Evolutionary conservation across 1,284 basidiomycete genomes (phyloP).

Genomic region (Phenoliferia sp.): DNA sequence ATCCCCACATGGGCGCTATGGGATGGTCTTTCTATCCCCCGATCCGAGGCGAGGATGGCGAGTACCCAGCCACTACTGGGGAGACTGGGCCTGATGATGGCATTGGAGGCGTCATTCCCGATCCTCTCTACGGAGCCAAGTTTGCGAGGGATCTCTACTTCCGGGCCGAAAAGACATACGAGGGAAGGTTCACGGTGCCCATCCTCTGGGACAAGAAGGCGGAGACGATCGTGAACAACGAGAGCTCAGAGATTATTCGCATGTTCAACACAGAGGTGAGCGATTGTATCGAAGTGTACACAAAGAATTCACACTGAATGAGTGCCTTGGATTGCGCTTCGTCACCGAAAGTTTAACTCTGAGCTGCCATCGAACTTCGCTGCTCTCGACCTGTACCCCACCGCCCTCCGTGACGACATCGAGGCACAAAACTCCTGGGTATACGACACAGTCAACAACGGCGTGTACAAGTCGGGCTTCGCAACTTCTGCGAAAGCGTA

Average conservation of each 20-base stretch:
- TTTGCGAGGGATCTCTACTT: conserved; percentile 84
- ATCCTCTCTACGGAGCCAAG: conserved; percentile 62
- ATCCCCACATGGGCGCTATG: conserved; percentile 68
- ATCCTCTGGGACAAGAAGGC: conserved; percentile 90
- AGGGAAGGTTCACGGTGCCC: conserved; percentile 78
- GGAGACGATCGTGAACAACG: conserved; percentile 89
- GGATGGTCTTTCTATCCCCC: conserved; percentile 32
- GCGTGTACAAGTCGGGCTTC: conserved; percentile 77
- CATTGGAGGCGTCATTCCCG: conserved; percentile 65
- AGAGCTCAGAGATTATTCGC: conserved; percentile 66
- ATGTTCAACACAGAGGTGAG: conserved; percentile 25
- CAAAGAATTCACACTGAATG: too few relatives aligned
- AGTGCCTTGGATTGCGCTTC: conserved; percentile 71
- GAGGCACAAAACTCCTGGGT: conserved; percentile 85
- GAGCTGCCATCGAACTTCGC: conserved; percentile 62
- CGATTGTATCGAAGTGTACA: conserved; percentile 20
- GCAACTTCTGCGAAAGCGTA: conserved; percentile 79
- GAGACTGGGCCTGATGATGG: conserved; percentile 50
- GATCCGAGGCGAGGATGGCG: conserved; percentile 26
- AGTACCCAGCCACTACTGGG: conserved; percentile 17
- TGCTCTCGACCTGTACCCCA: conserved; percentile 70
- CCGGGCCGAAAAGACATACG: conserved; percentile 64
- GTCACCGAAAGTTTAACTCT: conserved; percentile 71
- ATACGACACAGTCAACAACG: conserved; percentile 52
- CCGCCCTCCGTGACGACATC: conserved; percentile 66